These are phyloP conservation scores for Lycium ferocissimum DNA, from an alignment of 257 asterid genomes.

Conservation along the genomic window DNA sequence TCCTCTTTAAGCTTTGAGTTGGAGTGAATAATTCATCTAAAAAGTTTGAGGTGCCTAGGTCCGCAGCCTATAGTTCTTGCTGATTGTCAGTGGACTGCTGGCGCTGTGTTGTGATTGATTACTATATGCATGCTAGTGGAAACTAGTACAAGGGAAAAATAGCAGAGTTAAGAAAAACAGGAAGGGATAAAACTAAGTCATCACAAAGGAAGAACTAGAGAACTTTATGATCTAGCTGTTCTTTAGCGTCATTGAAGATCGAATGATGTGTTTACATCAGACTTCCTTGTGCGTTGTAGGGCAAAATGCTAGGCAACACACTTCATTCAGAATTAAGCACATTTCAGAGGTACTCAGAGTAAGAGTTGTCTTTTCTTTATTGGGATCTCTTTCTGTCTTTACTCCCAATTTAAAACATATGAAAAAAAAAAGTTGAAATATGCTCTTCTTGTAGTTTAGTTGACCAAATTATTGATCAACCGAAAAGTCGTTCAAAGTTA, in stretches of 20 bases:
- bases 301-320: background rate
- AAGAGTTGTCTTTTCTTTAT: background rate
- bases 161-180: background rate
- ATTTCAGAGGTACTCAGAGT: background rate
- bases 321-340: background rate
- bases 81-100: slow-evolving; percentile 5
- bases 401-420: background rate
- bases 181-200: slow-evolving; percentile 20
- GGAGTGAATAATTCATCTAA: background rate
- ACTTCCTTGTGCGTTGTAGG: background rate
- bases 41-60: slow-evolving; percentile 13
- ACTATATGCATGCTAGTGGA: background rate
- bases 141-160: background rate
- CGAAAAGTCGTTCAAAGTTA: background rate
- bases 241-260: background rate
- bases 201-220: background rate
- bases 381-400: slow-evolving; percentile 15
- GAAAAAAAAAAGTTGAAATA: background rate
- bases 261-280: background rate
- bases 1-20: slow-evolving; percentile 9
- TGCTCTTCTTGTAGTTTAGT: slow-evolving; percentile 9
- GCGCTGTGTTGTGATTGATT: slow-evolving; percentile 14
- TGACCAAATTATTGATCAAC: background rate
- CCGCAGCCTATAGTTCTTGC: slow-evolving; percentile 1
- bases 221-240: background rate